These are phyloP conservation scores for Colletotrichum chlorophyti DNA, from an alignment of 2,329 filamentous ascomycete species.

Conservation along the genomic window DNA sequence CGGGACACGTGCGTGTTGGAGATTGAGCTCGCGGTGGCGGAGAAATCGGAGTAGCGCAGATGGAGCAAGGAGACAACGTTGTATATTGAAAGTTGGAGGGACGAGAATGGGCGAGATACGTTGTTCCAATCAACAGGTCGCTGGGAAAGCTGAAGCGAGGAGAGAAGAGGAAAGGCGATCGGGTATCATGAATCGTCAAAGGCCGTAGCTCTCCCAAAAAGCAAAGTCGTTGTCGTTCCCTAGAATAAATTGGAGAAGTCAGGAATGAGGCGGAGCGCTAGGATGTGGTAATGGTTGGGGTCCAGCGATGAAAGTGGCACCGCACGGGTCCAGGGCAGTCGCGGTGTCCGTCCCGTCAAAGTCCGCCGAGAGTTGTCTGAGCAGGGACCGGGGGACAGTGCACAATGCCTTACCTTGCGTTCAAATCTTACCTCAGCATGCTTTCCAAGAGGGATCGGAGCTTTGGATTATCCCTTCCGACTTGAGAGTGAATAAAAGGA, in stretches of 20 bases:
- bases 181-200: constrained; percentile 26
- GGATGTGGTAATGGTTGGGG: constrained; percentile 7
- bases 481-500: too few species aligned
- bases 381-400: not conserved
- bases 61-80: too few species aligned
- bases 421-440: too few species aligned
- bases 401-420: too few species aligned
- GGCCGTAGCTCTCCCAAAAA: not conserved
- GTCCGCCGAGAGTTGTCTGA: constrained; percentile 1
- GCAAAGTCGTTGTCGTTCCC: not conserved
- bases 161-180: not conserved
- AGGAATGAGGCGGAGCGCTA: constrained; percentile 18
- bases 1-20: too few species aligned
- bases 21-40: too few species aligned
- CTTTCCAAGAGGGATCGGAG: constrained; percentile 2
- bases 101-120: too few species aligned
- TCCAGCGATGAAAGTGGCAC: constrained; percentile 14
- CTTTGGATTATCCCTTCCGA: not conserved
- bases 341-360: too few species aligned
- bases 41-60: too few species aligned
- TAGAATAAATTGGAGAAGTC: constrained; percentile 3
- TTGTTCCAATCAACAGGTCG: not conserved
- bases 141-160: not conserved
- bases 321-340: constrained; percentile 2
- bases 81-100: too few species aligned